phyloP scores from a whole-genome alignment of 2,329 filamentous ascomycete species.

The Ceratocystis harringtonii region DNA sequence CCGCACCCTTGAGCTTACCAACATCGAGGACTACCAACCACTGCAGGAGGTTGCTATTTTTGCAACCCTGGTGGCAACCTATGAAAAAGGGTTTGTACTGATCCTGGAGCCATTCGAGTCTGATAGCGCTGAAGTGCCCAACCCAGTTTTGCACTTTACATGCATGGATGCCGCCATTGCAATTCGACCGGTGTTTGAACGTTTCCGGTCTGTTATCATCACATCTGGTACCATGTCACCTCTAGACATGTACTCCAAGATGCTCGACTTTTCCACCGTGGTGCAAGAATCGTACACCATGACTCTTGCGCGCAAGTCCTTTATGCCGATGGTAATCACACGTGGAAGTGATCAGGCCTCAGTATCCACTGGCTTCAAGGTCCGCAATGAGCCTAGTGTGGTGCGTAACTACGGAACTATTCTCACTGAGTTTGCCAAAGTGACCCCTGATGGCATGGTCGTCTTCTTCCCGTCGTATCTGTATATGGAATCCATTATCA shows the following conservation, averaged over 20 bases:
- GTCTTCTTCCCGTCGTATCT: constrained; percentile 98
- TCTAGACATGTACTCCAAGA: constrained; percentile 97
- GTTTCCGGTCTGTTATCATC: constrained; percentile 96
- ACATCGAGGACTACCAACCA: constrained; percentile 94
- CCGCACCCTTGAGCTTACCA: constrained; percentile 84
- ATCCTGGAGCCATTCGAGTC: constrained; percentile 97
- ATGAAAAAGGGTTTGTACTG: constrained; percentile 88
- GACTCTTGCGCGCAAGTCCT: constrained; percentile 87
- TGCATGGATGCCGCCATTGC: constrained; percentile 95
- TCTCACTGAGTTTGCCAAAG: constrained; percentile 84
- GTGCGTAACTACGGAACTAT: constrained; percentile 92
- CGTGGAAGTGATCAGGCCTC: constrained; percentile 86
- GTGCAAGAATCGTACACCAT: constrained; percentile 96
- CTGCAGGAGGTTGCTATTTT: constrained; percentile 96
- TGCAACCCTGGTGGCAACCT: constrained; percentile 87
- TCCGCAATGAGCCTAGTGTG: constrained; percentile 90
- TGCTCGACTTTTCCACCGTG: constrained; percentile 84
- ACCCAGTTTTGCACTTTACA: constrained; percentile 92
- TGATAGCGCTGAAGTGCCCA: constrained; percentile 85
- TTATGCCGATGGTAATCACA: constrained; percentile 94
- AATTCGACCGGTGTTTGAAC: constrained; percentile 92
- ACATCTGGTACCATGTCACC: constrained; percentile 95
- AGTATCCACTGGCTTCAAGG: constrained; percentile 86
- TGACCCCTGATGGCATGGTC: constrained; percentile 95
- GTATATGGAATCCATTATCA: constrained; percentile 98